Evolutionary conservation across 225 moss, liverwort and hornwort species (phyloP).

Genomic region (Pseudoscleropodium purum): DNA sequence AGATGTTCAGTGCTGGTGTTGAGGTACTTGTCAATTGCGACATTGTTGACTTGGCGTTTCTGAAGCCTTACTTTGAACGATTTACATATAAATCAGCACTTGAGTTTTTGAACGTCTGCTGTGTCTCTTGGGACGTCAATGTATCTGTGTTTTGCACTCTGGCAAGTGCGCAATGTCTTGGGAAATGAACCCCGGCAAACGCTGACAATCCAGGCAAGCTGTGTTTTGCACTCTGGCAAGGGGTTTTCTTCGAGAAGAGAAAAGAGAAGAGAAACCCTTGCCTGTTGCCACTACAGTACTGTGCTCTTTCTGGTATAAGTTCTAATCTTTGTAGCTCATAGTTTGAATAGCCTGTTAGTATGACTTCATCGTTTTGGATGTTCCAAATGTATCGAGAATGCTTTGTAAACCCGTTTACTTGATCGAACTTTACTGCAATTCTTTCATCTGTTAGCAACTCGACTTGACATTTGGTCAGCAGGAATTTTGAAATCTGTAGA

Average conservation of each 20-base stretch:
- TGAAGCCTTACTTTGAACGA: background rate
- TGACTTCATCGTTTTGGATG: background rate
- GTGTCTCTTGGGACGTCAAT: background rate
- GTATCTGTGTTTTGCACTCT: background rate
- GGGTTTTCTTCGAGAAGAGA: no score
- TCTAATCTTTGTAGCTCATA: background rate
- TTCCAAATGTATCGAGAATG: background rate
- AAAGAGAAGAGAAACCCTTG: background rate
- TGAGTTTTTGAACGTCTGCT: background rate
- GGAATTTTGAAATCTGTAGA: background rate
- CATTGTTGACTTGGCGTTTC: background rate
- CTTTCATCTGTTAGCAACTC: background rate
- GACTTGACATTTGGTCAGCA: background rate
- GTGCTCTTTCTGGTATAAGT: background rate
- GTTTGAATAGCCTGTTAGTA: background rate
- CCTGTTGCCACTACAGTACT: background rate
- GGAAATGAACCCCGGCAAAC: background rate
- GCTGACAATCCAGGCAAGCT: background rate
- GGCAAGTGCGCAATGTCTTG: background rate
- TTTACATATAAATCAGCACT: background rate
- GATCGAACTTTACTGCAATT: background rate
- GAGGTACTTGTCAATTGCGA: background rate
- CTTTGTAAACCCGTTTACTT: background rate
- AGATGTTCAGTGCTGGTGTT: background rate
- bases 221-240: background rate